phyloP scores from a whole-genome alignment of 805 yeast genomes.

The Hanseniaspora lindneri region DNA sequence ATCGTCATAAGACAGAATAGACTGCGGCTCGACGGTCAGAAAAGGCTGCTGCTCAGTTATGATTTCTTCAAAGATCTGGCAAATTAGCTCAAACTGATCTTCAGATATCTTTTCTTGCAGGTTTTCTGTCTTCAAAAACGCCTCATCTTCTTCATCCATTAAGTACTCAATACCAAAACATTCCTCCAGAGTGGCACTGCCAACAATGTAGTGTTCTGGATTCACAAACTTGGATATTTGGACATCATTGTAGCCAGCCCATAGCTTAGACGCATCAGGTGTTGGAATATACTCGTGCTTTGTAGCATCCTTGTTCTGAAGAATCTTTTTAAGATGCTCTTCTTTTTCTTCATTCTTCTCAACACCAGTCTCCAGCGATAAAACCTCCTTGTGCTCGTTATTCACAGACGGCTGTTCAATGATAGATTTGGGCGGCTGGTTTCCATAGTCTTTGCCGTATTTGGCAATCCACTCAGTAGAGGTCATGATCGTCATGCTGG shows the following conservation, averaged over 20 bases:
- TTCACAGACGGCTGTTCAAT: conserved; percentile 15
- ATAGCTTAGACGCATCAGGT: conserved; percentile 78
- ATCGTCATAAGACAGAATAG: conserved; percentile 59
- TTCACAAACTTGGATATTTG: conserved; percentile 55
- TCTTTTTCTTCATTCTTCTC: conserved; percentile 97
- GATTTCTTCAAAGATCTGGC: conserved; percentile 60
- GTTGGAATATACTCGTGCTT: conserved; percentile 67
- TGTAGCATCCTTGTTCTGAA: conserved; percentile 31
- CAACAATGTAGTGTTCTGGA: conserved; percentile 73
- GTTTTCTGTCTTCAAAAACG: conserved; percentile 41
- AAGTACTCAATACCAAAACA: conserved; percentile 74
- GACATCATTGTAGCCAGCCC: conserved; percentile 66
- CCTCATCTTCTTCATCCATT: conserved; percentile 82
- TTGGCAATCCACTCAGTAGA: conserved; percentile 4
- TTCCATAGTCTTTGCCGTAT: conserved; percentile 4
- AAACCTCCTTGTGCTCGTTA: conserved; percentile 58
- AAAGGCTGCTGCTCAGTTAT: conserved; percentile 80
- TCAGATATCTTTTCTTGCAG: conserved; percentile 44
- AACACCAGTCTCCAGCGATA: conserved; percentile 93
- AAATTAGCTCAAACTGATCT: conserved; percentile 72
- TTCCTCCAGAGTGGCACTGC: conserved; percentile 93
- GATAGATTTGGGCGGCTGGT: conserved; percentile 13
- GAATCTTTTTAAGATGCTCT: conserved; percentile 84
- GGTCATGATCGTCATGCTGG: conserved; percentile 10
- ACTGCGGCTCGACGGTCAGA: conserved; percentile 69